These are phyloP conservation scores for Pulicaria dysenterica DNA, from an alignment of 129 eudicot genomes.

Conservation along the genomic window DNA sequence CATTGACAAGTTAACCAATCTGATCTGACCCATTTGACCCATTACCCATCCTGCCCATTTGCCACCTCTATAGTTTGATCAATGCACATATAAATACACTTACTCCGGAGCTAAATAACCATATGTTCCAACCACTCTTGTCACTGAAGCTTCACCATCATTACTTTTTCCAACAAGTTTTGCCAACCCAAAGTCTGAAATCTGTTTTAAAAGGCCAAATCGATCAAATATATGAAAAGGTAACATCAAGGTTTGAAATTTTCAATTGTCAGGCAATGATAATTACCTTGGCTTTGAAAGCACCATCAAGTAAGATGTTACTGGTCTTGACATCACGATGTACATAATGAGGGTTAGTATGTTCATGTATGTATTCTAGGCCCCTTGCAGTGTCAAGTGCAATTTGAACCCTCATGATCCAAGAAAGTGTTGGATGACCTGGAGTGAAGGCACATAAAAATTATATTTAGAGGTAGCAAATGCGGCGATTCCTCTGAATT, in stretches of 20 bases:
- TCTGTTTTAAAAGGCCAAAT: slow-evolving; percentile 40
- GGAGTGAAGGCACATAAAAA: slow-evolving; percentile 11
- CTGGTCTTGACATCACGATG: slow-evolving; percentile 93
- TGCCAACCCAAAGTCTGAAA: slow-evolving; percentile 91
- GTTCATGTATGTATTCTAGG: slow-evolving; percentile 93
- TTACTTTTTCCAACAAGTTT: slow-evolving; percentile 68
- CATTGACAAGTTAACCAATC: background rate
- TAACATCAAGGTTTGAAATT: background rate
- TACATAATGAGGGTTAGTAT: slow-evolving; percentile 92
- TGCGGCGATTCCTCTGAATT: background rate
- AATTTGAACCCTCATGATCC: slow-evolving; percentile 90
- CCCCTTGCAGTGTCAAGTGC: slow-evolving; percentile 98
- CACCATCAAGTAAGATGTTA: slow-evolving; percentile 83
- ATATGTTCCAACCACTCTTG: slow-evolving; percentile 92
- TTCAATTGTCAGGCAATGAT: background rate
- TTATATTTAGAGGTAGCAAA: background rate
- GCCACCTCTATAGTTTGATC: background rate
- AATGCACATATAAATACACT: slow-evolving; percentile 31
- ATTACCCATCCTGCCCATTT: background rate
- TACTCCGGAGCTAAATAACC: slow-evolving; percentile 99
- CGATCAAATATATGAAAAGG: slow-evolving; percentile 19
- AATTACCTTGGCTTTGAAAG: slow-evolving; percentile 86
- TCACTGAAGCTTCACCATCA: slow-evolving; percentile 77
- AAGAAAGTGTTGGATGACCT: slow-evolving; percentile 87
- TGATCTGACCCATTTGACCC: background rate